Conservation (phyloP, 805 yeast genomes). For the Candida ficus region DNA sequence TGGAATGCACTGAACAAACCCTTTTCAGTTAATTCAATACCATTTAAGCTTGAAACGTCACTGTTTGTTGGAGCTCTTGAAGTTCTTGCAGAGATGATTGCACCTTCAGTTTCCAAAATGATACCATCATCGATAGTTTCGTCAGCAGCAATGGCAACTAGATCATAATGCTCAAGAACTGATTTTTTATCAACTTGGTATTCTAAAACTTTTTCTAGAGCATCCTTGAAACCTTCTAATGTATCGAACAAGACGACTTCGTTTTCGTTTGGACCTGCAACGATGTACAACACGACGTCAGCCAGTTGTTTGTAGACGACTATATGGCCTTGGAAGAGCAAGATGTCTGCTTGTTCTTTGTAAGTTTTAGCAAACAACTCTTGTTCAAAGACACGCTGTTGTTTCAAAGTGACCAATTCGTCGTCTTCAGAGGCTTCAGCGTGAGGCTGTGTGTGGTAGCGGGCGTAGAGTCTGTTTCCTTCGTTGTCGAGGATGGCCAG, state of each 20-base stretch:
- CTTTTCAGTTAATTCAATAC: slow-evolving; percentile 65
- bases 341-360: slow-evolving; percentile 74
- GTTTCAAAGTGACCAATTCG: slow-evolving; percentile 37
- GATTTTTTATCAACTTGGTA: slow-evolving; percentile 70
- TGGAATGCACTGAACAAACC: slow-evolving; percentile 82
- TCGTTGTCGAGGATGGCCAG: slow-evolving; percentile 74
- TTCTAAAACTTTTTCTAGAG: slow-evolving; percentile 70
- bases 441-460: slow-evolving; percentile 74
- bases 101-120: slow-evolving; percentile 83
- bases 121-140: slow-evolving; percentile 94
- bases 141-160: slow-evolving; percentile 81
- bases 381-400: slow-evolving; percentile 75
- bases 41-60: slow-evolving; percentile 54
- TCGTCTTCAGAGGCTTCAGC: slow-evolving; percentile 22
- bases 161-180: slow-evolving; percentile 77
- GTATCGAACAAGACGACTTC: slow-evolving; percentile 76
- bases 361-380: slow-evolving; percentile 68
- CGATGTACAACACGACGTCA: slow-evolving; percentile 66
- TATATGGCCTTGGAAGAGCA: slow-evolving; percentile 71
- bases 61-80: slow-evolving; percentile 81
- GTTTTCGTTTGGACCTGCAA: slow-evolving; percentile 78
- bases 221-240: slow-evolving; percentile 72
- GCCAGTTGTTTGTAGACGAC: slow-evolving; percentile 83
- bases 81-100: slow-evolving; percentile 83
- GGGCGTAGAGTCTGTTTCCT: slow-evolving; percentile 77